Evolutionary conservation across 371 early-diverging fungal species (phyloP).

Genomic region (Mycotypha africana): DNA sequence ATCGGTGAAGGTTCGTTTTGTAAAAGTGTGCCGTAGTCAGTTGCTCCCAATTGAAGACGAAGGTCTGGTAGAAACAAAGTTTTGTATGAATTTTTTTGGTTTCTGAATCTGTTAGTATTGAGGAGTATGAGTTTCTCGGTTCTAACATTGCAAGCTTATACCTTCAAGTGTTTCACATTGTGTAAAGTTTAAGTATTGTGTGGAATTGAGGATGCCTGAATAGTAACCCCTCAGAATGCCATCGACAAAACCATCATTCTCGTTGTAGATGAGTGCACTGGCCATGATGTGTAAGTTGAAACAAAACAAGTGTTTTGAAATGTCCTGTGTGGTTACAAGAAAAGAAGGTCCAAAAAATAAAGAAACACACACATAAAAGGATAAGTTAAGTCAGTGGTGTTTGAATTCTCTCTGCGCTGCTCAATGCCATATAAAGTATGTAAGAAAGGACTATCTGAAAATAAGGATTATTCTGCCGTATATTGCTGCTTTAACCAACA

Average conservation of each 20-base stretch:
- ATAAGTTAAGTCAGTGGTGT: no score
- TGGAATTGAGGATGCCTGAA: conserved; percentile 73
- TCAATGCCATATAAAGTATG: no score
- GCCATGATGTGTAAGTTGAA: conserved; percentile 69
- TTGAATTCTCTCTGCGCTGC: no score
- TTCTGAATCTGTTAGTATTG: not conserved
- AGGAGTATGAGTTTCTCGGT: no score
- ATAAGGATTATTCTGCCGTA: no score
- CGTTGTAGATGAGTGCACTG: conserved; percentile 77
- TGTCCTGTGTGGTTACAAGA: not conserved
- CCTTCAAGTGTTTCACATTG: conserved; percentile 99
- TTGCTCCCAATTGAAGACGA: conserved; percentile 85
- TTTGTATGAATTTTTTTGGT: not conserved
- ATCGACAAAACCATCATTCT: conserved; percentile 90
- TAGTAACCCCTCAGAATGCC: conserved; percentile 95
- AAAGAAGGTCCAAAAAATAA: no score
- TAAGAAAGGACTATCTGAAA: no score
- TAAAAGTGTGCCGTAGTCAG: conserved; percentile 92
- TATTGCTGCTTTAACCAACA: no score
- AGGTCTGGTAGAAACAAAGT: no score
- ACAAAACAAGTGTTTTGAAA: no score
- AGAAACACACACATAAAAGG: no score
- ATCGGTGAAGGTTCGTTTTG: conserved; percentile 96
- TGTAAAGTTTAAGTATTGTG: conserved; percentile 89
- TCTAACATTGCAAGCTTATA: conserved; percentile 33